phyloP scores from a whole-genome alignment of 306 rosid species.

The Castanopsis chinensis region DNA sequence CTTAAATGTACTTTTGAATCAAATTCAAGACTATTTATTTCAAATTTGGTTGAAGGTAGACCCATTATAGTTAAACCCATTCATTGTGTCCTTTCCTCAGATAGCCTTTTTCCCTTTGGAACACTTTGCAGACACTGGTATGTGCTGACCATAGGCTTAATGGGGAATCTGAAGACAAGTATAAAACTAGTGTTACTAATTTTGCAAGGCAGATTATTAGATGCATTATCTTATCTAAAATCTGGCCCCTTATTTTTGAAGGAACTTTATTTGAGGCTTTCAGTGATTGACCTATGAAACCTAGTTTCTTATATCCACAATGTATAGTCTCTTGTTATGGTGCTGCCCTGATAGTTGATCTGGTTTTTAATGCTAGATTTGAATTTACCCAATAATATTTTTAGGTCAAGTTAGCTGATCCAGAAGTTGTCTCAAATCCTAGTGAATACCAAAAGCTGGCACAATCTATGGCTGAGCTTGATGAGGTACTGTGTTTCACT shows the following conservation, averaged over 20 bases:
- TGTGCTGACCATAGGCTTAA: not conserved
- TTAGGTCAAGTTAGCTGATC: conserved; percentile 94
- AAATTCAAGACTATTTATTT: not conserved
- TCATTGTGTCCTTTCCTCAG: not conserved
- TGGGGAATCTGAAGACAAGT: not conserved
- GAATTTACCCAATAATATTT: conserved; percentile 11
- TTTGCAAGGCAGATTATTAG: not conserved
- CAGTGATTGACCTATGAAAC: not conserved
- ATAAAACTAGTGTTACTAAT: not conserved
- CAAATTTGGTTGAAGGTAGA: not conserved
- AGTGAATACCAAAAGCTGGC: conserved; percentile 91
- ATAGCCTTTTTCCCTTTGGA: not conserved
- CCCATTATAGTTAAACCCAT: not conserved
- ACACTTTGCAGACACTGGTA: not conserved
- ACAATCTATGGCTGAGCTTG: conserved; percentile 88
- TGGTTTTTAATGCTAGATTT: not conserved
- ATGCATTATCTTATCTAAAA: not conserved
- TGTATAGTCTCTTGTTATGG: not conserved
- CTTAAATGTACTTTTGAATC: not conserved
- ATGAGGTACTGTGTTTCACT: conserved; percentile 51
- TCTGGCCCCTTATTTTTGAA: not conserved
- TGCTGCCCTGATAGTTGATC: not conserved
- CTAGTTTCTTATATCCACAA: not conserved
- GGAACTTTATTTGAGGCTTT: not conserved
- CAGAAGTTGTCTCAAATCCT: conserved; percentile 77